A percentile compares a stretch with the other conserved stretches of the same genome.
Conservation (phyloP, 73 alveolate species). For the Uronychia binucleata region DNA sequence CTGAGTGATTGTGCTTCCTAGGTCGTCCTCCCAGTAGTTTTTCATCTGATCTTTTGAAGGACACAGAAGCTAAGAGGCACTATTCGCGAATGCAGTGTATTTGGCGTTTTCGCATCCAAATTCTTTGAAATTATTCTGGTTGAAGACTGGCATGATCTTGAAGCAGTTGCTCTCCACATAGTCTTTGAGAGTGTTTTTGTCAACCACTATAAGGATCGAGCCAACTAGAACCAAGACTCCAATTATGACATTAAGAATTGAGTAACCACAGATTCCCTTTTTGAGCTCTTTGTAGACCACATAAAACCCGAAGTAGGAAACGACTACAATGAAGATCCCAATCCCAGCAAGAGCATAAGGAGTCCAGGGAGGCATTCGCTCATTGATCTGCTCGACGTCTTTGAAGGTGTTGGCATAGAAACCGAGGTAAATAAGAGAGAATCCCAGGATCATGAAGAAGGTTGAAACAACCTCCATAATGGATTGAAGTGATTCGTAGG, state of each 20-base stretch:
- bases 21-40: neutral
- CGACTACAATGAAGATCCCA: neutral
- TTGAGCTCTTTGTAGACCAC: conserved; percentile 3
- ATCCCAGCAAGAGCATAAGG: neutral
- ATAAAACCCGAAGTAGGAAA: conserved; percentile 6
- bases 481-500: neutral
- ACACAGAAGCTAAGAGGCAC: neutral
- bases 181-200: neutral
- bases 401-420: neutral
- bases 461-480: neutral
- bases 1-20: neutral
- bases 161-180: neutral
- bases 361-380: neutral
- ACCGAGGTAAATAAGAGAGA: neutral
- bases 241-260: neutral
- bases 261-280: neutral
- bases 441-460: conserved; percentile 2
- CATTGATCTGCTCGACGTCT: neutral
- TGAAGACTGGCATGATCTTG: neutral
- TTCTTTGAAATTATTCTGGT: neutral
- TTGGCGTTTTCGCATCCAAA: neutral
- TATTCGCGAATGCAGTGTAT: neutral
- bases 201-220: neutral
- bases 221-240: neutral
- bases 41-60: neutral